Base-by-base conservation (phyloP, 2,329 filamentous ascomycete genomes). In the Emergomyces pasteurianus region DNA sequence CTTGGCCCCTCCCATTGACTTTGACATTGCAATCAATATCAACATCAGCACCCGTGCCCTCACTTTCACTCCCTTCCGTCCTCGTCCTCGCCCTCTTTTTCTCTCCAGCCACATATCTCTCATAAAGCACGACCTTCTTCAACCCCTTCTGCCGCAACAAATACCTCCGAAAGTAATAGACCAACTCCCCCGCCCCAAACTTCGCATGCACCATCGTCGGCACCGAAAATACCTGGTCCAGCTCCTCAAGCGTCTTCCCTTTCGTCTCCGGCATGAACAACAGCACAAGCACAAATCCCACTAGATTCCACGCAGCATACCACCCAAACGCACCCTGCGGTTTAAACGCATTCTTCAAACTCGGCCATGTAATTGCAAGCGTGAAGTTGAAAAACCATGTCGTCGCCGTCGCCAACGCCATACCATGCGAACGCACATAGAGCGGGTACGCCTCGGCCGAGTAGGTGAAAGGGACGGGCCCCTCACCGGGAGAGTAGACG, bases 401-500 rank as follows among this genome's bases (percentile, higher is more conserved):
- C 54, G 79, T 82, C 1, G 87, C 86, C 1, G 92, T 83, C 9
- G 81, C 79, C 0, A 85, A 73, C 1, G 81, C 81, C 83, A 86
- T 86, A 47, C 83, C 83, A 57, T 84, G 76, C 1, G 82, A 78
- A 18, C 84, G 81, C 47, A 86, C 80, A 63, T 86, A 85, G 1
- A 86, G 74, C 4, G 84, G 84, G 67, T 86, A 87, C 1, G 83
- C 84, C 69, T 87, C 85, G 23, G 85, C 84, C 0, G 83, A 85
- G 69, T 87, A 87, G 0, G 83, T 86, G 67, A 86, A 87, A 0
- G 85, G 84, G 0, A 86, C 84, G 0, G 82, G 81, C 0, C 85
- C 85, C 68, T 84, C 84, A 43, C 85, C 85, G 0, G 83, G 83
- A 0, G 77, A 78, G 61, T 78, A 78, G 42, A 76, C 73, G 2